A percentile compares a stretch with the other conserved stretches of the same genome.
phyloP scores from a whole-genome alignment of 2,329 filamentous ascomycete genomes.

The Phialophora chinensis region DNA sequence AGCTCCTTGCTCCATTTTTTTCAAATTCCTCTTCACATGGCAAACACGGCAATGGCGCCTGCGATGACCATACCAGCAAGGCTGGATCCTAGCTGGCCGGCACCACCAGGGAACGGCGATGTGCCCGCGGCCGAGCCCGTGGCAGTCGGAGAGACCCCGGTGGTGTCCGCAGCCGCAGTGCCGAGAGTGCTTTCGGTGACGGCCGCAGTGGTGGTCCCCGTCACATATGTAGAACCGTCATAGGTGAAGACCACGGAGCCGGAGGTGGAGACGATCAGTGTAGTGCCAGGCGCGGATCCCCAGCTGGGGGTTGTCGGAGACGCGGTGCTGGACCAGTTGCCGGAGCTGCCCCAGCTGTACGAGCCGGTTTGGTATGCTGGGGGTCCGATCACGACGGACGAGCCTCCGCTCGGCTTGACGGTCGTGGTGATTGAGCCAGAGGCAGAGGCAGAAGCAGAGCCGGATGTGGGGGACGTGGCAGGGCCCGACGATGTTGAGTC shows the following conservation, averaged over 20 bases:
- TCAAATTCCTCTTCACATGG: slow-evolving; percentile 25
- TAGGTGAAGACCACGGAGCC: neutral
- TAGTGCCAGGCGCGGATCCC: neutral
- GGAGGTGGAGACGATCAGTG: slow-evolving; percentile 2
- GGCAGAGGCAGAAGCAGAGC: slow-evolving; percentile 3
- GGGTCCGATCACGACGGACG: slow-evolving; percentile 24
- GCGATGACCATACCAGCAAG: slow-evolving; percentile 30
- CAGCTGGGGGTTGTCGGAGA: slow-evolving; percentile 12
- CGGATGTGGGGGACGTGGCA: slow-evolving; percentile 14
- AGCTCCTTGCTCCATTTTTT: neutral
- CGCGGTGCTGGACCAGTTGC: slow-evolving; percentile 18
- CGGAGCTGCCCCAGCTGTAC: slow-evolving; percentile 9
- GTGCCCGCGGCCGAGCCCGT: slow-evolving; percentile 15
- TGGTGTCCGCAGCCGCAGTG: slow-evolving; percentile 11
- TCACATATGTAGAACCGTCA: neutral
- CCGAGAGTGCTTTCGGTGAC: slow-evolving; percentile 3
- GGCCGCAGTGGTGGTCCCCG: slow-evolving; percentile 10
- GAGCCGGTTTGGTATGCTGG: slow-evolving; percentile 26
- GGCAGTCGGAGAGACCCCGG: slow-evolving; percentile 13
- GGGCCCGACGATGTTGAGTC: slow-evolving; percentile 12
- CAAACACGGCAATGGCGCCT: slow-evolving; percentile 33
- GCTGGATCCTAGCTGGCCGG: slow-evolving; percentile 27
- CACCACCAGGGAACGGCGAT: slow-evolving; percentile 31
- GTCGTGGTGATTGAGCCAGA: neutral
- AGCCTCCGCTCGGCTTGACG: slow-evolving; percentile 17